A percentile compares a stretch with the other conserved stretches of the same genome.
phyloP scores from a whole-genome alignment of 441 rosid genomes.

The Pelargonium fulgidum region DNA sequence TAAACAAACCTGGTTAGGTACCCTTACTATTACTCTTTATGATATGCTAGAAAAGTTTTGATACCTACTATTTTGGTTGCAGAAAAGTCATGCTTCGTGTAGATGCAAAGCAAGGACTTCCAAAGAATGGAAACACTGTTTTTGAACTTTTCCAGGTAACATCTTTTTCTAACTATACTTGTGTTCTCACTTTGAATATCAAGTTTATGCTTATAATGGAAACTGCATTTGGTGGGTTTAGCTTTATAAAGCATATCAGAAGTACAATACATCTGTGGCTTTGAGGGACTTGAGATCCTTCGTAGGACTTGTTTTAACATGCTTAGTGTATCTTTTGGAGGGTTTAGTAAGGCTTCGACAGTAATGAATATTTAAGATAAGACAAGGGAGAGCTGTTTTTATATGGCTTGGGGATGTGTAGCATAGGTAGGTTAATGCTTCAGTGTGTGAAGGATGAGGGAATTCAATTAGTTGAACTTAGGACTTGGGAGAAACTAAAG shows the following conservation, averaged over 20 bases:
- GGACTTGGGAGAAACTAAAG: background rate
- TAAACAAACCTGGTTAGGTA: background rate
- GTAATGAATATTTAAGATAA: background rate
- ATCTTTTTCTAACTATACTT: background rate
- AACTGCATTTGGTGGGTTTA: background rate
- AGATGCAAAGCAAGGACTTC: constrained; percentile 91
- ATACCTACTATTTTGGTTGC: constrained; percentile 28
- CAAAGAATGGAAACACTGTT: constrained; percentile 78
- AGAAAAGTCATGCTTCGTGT: constrained; percentile 91
- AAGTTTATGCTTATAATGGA: background rate
- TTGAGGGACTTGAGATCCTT: constrained; percentile 1
- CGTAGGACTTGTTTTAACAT: background rate
- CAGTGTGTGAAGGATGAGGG: background rate
- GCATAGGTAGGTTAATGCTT: background rate
- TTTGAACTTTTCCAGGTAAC: constrained; percentile 89
- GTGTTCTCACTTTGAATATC: background rate
- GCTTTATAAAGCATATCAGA: background rate
- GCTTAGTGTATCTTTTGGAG: background rate
- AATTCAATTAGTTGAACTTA: background rate
- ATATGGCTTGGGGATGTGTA: background rate
- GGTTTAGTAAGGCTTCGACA: background rate
- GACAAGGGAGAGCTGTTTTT: background rate
- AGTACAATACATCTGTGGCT: background rate
- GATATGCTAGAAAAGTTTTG: background rate
- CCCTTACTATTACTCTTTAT: background rate